These are phyloP conservation scores for Rhodotorula diobovata DNA, from an alignment of 768 basidiomycete species.

Conservation along the genomic window DNA sequence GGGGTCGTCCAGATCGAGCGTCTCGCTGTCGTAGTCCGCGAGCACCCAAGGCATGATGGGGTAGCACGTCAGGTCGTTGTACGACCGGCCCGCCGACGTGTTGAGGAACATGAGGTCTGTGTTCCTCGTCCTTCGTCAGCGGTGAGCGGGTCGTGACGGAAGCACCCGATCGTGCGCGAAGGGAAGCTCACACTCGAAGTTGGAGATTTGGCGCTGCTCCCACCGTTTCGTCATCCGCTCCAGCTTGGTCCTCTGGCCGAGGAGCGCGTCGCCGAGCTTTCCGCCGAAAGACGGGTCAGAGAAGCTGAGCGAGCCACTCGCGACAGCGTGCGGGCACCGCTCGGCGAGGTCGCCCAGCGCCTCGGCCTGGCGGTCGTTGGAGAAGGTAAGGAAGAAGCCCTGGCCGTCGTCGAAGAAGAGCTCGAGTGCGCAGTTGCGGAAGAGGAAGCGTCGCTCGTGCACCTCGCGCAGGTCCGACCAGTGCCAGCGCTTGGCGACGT, in stretches of 20 bases:
- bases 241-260: constrained; percentile 44
- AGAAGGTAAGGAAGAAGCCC: constrained; percentile 76
- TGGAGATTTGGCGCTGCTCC: constrained; percentile 87
- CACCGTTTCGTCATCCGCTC: constrained; percentile 57
- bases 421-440: constrained; percentile 63
- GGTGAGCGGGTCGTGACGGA: too few species aligned
- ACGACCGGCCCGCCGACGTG: neutral
- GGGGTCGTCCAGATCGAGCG: constrained; percentile 41
- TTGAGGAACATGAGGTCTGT: constrained; percentile 15
- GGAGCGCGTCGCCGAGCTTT: constrained; percentile 43
- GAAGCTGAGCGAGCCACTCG: constrained; percentile 49
- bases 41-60: constrained; percentile 74
- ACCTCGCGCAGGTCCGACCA: constrained; percentile 72
- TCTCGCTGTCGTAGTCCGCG: constrained; percentile 58
- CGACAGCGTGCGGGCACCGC: constrained; percentile 57
- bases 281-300: neutral
- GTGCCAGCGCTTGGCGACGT: constrained; percentile 54
- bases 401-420: constrained; percentile 90
- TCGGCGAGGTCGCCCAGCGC: constrained; percentile 9
- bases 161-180: too few species aligned
- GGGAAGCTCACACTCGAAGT: constrained; percentile 46
- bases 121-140: too few species aligned
- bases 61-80: constrained; percentile 75
- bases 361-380: constrained; percentile 60
- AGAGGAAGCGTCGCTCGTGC: constrained; percentile 77